phyloP scores from a whole-genome alignment of 768 basidiomycete genomes.

The Boletus rubroflammeus region DNA sequence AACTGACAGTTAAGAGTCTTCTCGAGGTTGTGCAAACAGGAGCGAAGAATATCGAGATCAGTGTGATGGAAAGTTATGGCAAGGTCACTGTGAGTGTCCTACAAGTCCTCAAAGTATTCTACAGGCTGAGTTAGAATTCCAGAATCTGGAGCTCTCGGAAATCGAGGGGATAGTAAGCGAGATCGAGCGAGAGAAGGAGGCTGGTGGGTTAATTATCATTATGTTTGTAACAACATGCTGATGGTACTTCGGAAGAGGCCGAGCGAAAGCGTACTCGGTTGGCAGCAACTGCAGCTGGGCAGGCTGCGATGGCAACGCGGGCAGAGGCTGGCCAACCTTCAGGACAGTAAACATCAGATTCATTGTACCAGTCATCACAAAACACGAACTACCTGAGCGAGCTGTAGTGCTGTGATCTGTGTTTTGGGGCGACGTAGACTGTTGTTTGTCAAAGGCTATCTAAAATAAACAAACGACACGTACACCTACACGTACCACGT shows the following conservation, averaged over 20 bases:
- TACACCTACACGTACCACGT: not conserved
- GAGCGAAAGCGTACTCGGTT: conserved; percentile 89
- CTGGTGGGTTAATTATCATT: conserved; percentile 46
- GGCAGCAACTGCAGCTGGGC: conserved; percentile 87
- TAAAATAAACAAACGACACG: conserved; percentile 18
- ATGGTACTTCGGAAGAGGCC: conserved; percentile 58
- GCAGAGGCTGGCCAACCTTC: conserved; percentile 37
- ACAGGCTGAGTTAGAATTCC: not conserved
- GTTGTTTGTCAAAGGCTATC: not conserved
- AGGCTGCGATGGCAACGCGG: conserved; percentile 80
- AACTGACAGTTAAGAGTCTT: conserved; percentile 91
- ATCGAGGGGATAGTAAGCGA: conserved; percentile 90
- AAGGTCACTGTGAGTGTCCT: conserved; percentile 71
- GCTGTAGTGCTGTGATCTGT: not conserved
- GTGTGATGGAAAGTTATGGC: conserved; percentile 94
- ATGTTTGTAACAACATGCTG: not conserved
- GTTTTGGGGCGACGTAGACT: not conserved
- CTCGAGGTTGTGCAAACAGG: conserved; percentile 99
- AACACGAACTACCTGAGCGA: not conserved
- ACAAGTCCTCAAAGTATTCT: not conserved
- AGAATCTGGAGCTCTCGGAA: conserved; percentile 85
- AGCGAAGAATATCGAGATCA: conserved; percentile 99
- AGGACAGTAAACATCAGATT: conserved; percentile 31
- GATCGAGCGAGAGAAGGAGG: conserved; percentile 97
- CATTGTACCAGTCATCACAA: conserved; percentile 12